These are phyloP conservation scores for Primulina eburnea DNA, from an alignment of 257 asterid genomes.

Conservation along the genomic window DNA sequence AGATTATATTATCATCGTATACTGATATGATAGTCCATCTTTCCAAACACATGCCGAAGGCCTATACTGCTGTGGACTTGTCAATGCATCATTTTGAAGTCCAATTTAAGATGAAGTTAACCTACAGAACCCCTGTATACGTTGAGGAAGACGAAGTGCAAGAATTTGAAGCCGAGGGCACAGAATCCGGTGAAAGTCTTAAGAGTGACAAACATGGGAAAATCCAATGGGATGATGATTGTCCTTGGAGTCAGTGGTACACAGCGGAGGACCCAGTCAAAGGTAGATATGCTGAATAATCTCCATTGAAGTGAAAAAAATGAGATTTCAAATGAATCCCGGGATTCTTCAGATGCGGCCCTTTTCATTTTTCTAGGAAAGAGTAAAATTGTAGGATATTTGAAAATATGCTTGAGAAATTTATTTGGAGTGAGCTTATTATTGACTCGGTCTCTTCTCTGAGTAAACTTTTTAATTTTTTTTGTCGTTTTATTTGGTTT, in stretches of 20 bases:
- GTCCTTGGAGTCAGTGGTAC: conserved; percentile 98
- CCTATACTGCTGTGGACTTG: conserved; percentile 73
- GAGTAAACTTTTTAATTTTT: not conserved
- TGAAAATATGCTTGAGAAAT: not conserved
- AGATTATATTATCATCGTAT: conserved; percentile 2
- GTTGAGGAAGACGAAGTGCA: conserved; percentile 61
- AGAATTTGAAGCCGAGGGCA: conserved; percentile 42
- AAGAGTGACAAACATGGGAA: conserved; percentile 45
- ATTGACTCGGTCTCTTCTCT: not conserved
- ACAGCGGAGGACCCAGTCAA: conserved; percentile 84
- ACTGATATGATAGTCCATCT: conserved; percentile 31
- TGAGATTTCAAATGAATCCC: not conserved
- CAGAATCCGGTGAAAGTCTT: conserved; percentile 45
- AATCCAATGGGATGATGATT: conserved; percentile 80
- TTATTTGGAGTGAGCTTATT: not conserved
- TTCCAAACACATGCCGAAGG: conserved; percentile 45
- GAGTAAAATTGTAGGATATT: not conserved
- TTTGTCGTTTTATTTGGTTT: conserved; percentile 8
- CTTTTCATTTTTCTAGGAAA: conserved; percentile 3
- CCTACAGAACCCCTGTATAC: conserved; percentile 66
- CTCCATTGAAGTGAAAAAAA: not conserved
- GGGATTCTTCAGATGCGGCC: not conserved
- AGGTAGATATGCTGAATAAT: conserved; percentile 40
- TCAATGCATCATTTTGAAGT: conserved; percentile 75
- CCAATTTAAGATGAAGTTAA: conserved; percentile 79